A percentile compares a stretch with the other conserved stretches of the same genome.
Conservation (phyloP, 2,329 filamentous ascomycete genomes). For the Hirsutella rhossiliensis region DNA sequence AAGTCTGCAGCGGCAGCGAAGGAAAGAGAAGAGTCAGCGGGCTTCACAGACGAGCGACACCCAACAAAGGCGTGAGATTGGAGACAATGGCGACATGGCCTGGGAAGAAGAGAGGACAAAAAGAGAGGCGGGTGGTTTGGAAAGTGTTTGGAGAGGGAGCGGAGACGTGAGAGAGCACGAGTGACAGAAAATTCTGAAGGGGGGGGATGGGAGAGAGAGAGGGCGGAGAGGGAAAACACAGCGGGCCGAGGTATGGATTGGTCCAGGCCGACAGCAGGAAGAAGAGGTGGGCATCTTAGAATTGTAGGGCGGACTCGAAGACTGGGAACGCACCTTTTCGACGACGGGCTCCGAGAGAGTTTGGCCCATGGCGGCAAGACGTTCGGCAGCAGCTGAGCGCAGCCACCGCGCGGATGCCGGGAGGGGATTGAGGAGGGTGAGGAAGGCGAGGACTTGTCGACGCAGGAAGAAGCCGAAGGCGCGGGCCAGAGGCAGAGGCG, state of each 20-base stretch:
- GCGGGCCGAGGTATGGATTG: neutral
- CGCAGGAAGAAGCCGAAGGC: neutral
- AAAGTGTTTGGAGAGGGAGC: neutral
- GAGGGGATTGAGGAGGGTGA: constrained; percentile 2
- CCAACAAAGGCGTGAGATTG: neutral
- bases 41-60: neutral
- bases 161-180: neutral
- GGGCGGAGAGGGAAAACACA: neutral
- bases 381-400: constrained; percentile 11
- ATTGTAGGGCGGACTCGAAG: neutral
- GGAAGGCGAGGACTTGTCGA: neutral
- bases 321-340: constrained; percentile 64
- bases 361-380: constrained; percentile 67
- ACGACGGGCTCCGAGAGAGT: constrained; percentile 98
- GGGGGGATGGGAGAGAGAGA: neutral
- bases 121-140: neutral
- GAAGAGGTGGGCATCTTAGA: neutral
- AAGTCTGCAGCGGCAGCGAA: constrained; percentile 52
- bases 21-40: constrained; percentile 14
- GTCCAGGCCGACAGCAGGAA: neutral
- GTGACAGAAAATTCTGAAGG: neutral
- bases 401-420: constrained; percentile 12
- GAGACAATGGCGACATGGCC: no score
- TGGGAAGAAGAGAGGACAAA: neutral
- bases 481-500: constrained; percentile 1